Evolutionary conservation across 2,329 filamentous ascomycete species (phyloP).

Genomic region (Colletotrichum graminicola): DNA sequence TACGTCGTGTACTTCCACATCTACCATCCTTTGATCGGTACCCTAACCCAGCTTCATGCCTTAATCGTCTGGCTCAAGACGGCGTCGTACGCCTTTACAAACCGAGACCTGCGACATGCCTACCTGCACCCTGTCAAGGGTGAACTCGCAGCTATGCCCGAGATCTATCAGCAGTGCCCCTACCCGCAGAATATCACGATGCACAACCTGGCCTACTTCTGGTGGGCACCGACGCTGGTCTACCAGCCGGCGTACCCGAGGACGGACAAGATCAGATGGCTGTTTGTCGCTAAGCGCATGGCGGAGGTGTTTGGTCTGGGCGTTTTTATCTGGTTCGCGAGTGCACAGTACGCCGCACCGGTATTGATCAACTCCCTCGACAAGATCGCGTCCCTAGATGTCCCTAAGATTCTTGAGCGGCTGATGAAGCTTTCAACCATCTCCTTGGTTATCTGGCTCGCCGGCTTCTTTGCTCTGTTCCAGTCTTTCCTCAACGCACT

Average conservation of each 20-base stretch:
- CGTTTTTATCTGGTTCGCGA: constrained; percentile 95
- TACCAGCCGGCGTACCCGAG: constrained; percentile 98
- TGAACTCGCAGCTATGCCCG: constrained; percentile 78
- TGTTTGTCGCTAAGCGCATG: constrained; percentile 86
- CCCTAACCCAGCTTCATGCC: constrained; percentile 89
- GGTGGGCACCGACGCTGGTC: constrained; percentile 96
- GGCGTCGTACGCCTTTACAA: constrained; percentile 95
- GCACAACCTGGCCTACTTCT: constrained; percentile 91
- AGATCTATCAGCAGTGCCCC: constrained; percentile 84
- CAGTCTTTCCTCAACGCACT: constrained; percentile 92
- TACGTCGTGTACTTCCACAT: constrained; percentile 91
- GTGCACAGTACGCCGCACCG: constrained; percentile 93
- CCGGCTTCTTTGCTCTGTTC: constrained; percentile 96
- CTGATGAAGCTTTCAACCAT: constrained; percentile 96
- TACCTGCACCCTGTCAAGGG: constrained; percentile 81
- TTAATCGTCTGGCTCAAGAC: constrained; percentile 97
- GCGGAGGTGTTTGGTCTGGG: constrained; percentile 82
- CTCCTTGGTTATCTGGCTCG: constrained; percentile 95
- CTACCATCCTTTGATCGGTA: constrained; percentile 93
- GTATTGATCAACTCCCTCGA: constrained; percentile 90
- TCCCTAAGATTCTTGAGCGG: constrained; percentile 86
- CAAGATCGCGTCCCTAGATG: constrained; percentile 84
- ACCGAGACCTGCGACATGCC: constrained; percentile 92
- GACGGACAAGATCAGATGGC: constrained; percentile 83
- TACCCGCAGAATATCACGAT: constrained; percentile 94